These are phyloP conservation scores for Trichoderma oligosporum DNA, from an alignment of 2,329 filamentous ascomycete genomes.

Conservation along the genomic window DNA sequence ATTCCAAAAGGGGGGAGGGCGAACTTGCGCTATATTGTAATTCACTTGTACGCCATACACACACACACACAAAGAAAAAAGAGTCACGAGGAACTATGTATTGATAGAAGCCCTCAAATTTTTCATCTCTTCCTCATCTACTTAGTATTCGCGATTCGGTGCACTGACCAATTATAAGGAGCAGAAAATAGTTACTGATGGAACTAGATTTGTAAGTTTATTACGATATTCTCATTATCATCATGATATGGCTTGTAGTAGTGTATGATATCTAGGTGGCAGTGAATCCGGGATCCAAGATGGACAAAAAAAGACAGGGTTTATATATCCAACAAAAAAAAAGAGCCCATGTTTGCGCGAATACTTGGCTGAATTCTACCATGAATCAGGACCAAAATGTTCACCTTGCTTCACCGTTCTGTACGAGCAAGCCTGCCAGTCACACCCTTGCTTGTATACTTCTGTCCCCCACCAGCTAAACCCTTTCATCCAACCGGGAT, in stretches of 20 bases:
- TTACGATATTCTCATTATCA: background rate
- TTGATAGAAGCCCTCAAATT: slow-evolving; percentile 27
- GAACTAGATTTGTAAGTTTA: background rate
- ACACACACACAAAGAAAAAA: slow-evolving; percentile 8
- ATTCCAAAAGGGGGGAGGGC: slow-evolving; percentile 16
- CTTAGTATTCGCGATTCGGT: background rate
- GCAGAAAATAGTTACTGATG: background rate
- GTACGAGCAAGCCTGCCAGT: slow-evolving; percentile 78
- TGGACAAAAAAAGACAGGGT: background rate
- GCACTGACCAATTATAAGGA: too few species aligned
- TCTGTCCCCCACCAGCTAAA: slow-evolving; percentile 90
- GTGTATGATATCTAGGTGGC: background rate
- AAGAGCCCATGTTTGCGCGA: background rate
- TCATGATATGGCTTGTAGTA: background rate
- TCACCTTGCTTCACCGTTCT: slow-evolving; percentile 58
- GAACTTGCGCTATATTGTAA: slow-evolving; percentile 36
- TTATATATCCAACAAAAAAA: background rate
- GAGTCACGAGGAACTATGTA: slow-evolving; percentile 22
- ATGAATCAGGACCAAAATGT: slow-evolving; percentile 62
- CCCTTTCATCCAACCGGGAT: slow-evolving; percentile 66
- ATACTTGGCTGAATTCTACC: slow-evolving; percentile 37
- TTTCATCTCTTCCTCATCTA: background rate
- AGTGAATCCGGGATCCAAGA: background rate
- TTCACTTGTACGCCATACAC: slow-evolving; percentile 28
- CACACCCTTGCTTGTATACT: slow-evolving; percentile 77